A percentile compares a stretch with the other conserved stretches of the same genome.
These are phyloP conservation scores for Naematelia aurantialba DNA, from an alignment of 768 basidiomycete genomes.

Conservation along the genomic window DNA sequence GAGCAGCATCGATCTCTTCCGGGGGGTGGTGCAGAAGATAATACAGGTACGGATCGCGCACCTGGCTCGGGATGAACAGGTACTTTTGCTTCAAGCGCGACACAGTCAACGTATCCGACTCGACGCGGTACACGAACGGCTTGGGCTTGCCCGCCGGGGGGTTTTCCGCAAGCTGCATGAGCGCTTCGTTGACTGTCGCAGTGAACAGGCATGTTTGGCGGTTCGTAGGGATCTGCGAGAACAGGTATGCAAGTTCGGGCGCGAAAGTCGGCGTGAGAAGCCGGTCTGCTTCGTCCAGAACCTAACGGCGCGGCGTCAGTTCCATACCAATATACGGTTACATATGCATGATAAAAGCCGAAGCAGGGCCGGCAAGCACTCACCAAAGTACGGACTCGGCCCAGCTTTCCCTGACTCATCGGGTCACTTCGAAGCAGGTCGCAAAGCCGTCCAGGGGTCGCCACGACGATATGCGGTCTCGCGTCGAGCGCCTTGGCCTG, in stretches of 20 bases:
- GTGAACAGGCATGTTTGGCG: constrained; percentile 98
- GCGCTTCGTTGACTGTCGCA: constrained; percentile 82
- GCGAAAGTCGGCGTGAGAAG: constrained; percentile 84
- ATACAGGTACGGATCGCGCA: constrained; percentile 87
- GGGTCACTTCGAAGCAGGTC: constrained; percentile 71
- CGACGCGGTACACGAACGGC: constrained; percentile 80
- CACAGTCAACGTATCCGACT: constrained; percentile 75
- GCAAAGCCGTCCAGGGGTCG: constrained; percentile 90
- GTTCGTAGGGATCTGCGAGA: constrained; percentile 69
- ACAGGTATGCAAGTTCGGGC: constrained; percentile 73
- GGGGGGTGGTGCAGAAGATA: constrained; percentile 85
- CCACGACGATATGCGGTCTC: constrained; percentile 88
- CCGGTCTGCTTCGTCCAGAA: constrained; percentile 94
- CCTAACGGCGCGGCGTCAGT: constrained; percentile 54
- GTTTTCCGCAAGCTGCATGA: constrained; percentile 70
- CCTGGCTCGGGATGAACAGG: constrained; percentile 87
- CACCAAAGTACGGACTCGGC: constrained; percentile 79
- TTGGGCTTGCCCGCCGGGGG: constrained; percentile 77
- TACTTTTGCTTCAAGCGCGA: constrained; percentile 81
- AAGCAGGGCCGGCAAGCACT: too few species aligned
- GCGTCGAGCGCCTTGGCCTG: constrained; percentile 82
- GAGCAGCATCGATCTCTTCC: constrained; percentile 65
- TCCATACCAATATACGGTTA: not conserved
- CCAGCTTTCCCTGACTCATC: constrained; percentile 70
- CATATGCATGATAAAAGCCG: not conserved